Base-by-base conservation (phyloP, 345 rosid species). In the Abelmoschus esculentus region DNA sequence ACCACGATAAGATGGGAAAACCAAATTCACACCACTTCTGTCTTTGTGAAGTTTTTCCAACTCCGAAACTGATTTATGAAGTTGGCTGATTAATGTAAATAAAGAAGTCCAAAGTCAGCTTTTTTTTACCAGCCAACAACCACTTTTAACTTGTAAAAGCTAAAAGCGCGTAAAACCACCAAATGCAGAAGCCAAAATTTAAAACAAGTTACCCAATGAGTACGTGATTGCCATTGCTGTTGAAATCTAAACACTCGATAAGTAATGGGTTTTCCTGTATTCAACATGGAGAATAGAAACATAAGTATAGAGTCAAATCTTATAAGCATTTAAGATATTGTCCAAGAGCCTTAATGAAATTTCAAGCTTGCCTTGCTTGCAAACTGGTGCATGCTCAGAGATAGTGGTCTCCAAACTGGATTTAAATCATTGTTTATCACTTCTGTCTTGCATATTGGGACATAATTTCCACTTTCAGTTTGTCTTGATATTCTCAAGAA, bases 171-270 rank as follows among this genome's bases (percentile, higher is more conserved):
- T 5, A 69, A 67, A 66, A 31, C 53, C 53, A 18, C 73, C 3
- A 62, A 46, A 28, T 26, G 8, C 7, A 47, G 38, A 65, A 36
- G 31, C 56, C 22, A 29, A 15, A 49, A 66, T 7, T 28, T 47
- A 2, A 29, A 18, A 28, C 7, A 15, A 52, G 15, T 69, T 89
- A 93, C 97, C 97, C 96, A 29, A 90, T 81, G 29, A 93, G 81
- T 13, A 59, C 71, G 53, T 89, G 98, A 63, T 79, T 86, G 61
- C 98, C 96, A 62, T 19, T 82, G 75, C 80, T 84, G 69, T 90
- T 86, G 81, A 90, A 93, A 82, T 93, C 92, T 50, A 90, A 86
- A 80, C 96, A 89, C 72, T 93, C 97, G 6, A 93, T 85, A 53
- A 87, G 75, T 76, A 93, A 81, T 17, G 97, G 98, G 53, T 70